Percentiles rank a stretch among this genome's conserved stretches.
Conservation (phyloP, 768 basidiomycete genomes). For the Kwoniella europaea region DNA sequence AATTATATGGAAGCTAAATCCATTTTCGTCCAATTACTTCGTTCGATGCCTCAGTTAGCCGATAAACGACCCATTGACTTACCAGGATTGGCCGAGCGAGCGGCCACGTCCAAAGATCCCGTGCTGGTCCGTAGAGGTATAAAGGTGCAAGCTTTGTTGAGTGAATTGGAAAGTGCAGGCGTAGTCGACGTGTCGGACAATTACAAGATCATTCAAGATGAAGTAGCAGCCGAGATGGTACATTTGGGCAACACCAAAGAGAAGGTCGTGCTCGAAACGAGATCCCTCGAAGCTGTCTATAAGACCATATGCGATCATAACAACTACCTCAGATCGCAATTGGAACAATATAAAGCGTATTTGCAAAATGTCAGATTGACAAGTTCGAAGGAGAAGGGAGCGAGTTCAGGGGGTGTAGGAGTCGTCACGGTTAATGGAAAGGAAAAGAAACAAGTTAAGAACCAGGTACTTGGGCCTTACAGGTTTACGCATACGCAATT, state of each 20-base stretch:
- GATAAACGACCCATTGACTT: conserved; percentile 91
- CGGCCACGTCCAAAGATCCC: conserved; percentile 96
- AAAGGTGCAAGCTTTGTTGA: conserved; percentile 99
- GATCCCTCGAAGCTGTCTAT: conserved; percentile 93
- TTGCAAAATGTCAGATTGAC: conserved; percentile 95
- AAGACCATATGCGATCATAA: conserved; percentile 99
- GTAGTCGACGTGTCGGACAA: conserved; percentile 81
- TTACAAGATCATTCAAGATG: conserved; percentile 95
- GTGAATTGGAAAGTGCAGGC: conserved; percentile 88
- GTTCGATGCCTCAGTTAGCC: conserved; percentile 82
- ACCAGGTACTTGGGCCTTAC: conserved; percentile 88
- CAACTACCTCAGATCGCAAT: conserved; percentile 90
- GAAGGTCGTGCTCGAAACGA: conserved; percentile 90
- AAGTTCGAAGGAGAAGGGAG: conserved; percentile 77
- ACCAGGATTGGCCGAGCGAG: conserved; percentile 83
- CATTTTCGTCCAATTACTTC: conserved; percentile 95
- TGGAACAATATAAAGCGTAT: conserved; percentile 99
- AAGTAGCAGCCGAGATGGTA: conserved; percentile 90
- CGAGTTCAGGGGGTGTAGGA: conserved; percentile 78
- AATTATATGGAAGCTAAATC: conserved; percentile 99
- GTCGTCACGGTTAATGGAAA: conserved; percentile 95
- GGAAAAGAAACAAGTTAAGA: conserved; percentile 89
- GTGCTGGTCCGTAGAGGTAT: conserved; percentile 94
- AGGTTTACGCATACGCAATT: conserved; percentile 97
- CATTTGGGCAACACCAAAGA: conserved; percentile 96